A percentile compares a stretch with the other conserved stretches of the same genome.
Conservation (phyloP, 2,329 filamentous ascomycete species). For the Pseudogymnoascus sp. region DNA sequence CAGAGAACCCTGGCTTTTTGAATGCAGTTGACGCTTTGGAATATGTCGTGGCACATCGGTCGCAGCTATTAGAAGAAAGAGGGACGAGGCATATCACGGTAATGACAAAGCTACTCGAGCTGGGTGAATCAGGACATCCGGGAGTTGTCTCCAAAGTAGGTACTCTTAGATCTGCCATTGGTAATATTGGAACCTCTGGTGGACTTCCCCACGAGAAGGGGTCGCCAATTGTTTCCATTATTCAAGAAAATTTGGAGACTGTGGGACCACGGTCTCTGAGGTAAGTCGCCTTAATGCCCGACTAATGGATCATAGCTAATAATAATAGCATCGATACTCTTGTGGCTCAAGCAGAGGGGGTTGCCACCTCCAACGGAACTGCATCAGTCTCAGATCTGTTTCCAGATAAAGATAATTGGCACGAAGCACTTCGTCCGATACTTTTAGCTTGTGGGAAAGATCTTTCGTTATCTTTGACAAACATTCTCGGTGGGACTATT, state of each 20-base stretch:
- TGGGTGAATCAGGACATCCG: conserved; percentile 43
- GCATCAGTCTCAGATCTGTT: conserved; percentile 40
- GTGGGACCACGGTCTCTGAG: conserved; percentile 41
- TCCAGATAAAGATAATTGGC: conserved; percentile 58
- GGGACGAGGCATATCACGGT: conserved; percentile 40
- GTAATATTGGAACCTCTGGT: conserved; percentile 21
- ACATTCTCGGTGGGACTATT: conserved; percentile 59
- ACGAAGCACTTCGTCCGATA: conserved; percentile 48
- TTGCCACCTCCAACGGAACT: conserved; percentile 30
- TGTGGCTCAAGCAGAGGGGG: conserved; percentile 37
- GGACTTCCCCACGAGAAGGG: conserved; percentile 13
- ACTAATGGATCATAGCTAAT: background rate
- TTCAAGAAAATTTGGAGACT: conserved; percentile 46
- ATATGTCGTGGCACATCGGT: conserved; percentile 37
- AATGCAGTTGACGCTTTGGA: conserved; percentile 38
- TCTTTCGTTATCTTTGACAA: conserved; percentile 64
- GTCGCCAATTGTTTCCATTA: conserved; percentile 40
- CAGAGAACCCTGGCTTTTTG: conserved; percentile 16
- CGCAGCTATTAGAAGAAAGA: conserved; percentile 36
- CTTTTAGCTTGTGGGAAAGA: conserved; percentile 41
- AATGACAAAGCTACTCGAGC: conserved; percentile 43
- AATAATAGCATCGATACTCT: conserved; percentile 43
- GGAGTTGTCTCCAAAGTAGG: conserved; percentile 17
- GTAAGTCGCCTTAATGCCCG: conserved; percentile 29
- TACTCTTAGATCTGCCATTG: conserved; percentile 37